phyloP scores from a whole-genome alignment of 305 asterid genomes.

The Fraxinus albicans region DNA sequence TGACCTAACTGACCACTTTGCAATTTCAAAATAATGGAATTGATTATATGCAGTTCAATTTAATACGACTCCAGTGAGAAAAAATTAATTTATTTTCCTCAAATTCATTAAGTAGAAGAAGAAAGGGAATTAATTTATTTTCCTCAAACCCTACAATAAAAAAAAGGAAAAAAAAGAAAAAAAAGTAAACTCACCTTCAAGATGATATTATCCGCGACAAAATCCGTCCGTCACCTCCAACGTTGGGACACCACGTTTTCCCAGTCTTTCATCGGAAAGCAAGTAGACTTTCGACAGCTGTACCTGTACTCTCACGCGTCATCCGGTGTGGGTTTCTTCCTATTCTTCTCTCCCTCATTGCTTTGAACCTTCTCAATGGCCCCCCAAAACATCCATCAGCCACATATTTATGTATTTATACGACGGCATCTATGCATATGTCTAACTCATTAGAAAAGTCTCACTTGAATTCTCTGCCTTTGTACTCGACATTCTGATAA shows the following conservation, averaged over 20 bases:
- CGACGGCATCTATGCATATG: not conserved
- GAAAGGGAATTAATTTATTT: too few species aligned
- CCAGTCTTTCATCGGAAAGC: not conserved
- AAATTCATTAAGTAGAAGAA: too few species aligned
- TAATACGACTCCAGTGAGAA: too few species aligned
- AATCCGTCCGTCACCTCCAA: conserved; percentile 22
- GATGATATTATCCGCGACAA: too few species aligned
- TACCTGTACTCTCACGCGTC: conserved; percentile 29
- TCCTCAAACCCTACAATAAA: not conserved
- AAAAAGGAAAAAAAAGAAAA: not conserved
- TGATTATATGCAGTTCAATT: too few species aligned
- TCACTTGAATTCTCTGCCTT: not conserved
- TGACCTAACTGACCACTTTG: too few species aligned
- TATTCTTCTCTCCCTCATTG: not conserved
- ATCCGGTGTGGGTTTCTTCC: conserved; percentile 22
- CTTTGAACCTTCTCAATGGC: not conserved
- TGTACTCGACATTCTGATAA: not conserved
- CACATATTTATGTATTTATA: not conserved
- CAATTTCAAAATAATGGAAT: too few species aligned
- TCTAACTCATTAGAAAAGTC: not conserved
- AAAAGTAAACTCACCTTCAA: not conserved
- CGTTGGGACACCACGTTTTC: not conserved
- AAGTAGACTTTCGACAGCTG: not conserved
- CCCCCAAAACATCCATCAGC: too few species aligned
- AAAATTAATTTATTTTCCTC: too few species aligned